A percentile compares a stretch with the other conserved stretches of the same genome.
phyloP scores from a whole-genome alignment of 305 asterid species.

The Fraxinus latifolia region DNA sequence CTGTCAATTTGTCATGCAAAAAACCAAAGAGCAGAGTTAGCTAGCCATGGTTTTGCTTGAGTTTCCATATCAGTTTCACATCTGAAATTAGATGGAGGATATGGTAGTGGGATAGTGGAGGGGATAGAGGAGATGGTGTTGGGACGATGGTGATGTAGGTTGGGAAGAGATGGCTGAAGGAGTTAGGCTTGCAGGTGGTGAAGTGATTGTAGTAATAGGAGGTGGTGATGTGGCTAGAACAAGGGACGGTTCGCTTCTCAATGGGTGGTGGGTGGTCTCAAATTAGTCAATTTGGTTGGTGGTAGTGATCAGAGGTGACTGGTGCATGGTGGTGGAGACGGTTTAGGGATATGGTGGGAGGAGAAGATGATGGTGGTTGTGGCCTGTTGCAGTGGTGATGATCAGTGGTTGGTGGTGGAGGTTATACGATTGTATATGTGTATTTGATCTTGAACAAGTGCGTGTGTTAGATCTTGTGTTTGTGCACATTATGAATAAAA shows the following conservation, averaged over 20 bases:
- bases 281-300: background rate
- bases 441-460: background rate
- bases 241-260: background rate
- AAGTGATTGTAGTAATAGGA: background rate
- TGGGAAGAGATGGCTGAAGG: background rate
- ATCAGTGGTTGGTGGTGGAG: background rate
- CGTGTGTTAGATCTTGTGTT: background rate
- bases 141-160: background rate
- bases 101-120: background rate
- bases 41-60: background rate
- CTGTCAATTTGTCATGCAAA: background rate
- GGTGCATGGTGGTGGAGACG: background rate
- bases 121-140: background rate
- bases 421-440: background rate
- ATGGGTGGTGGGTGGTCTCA: background rate
- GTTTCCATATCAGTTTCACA: background rate
- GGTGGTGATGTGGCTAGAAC: background rate
- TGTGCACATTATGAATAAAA: background rate
- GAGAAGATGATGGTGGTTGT: background rate
- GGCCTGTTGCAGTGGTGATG: background rate
- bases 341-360: background rate
- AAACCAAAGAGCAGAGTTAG: background rate
- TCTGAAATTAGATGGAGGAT: background rate
- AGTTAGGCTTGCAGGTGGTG: background rate
- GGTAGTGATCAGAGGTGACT: background rate